Percentiles rank a stretch among this genome's conserved stretches.
These are phyloP conservation scores for Eucalyptus decipiens DNA, from an alignment of 345 rosid species.

Conservation along the genomic window DNA sequence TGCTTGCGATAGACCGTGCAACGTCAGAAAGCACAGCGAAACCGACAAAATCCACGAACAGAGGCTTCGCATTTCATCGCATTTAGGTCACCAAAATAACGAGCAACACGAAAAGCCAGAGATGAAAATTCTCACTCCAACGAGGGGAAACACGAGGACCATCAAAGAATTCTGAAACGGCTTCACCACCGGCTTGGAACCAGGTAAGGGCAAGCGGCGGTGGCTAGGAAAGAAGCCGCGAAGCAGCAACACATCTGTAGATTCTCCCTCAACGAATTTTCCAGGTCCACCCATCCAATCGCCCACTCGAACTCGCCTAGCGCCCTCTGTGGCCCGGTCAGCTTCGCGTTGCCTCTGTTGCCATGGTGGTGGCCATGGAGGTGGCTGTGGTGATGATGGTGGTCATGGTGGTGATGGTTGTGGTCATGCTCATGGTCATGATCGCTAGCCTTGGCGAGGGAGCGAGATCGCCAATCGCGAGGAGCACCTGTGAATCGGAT, in stretches of 20 bases:
- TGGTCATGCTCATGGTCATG: no score
- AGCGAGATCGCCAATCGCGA: no score
- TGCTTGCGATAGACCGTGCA: background rate
- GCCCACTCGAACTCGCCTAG: constrained; percentile 50
- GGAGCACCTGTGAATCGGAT: no score
- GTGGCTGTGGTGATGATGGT: no score
- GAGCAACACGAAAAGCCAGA: background rate
- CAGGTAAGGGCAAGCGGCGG: constrained; percentile 62
- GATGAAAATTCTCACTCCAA: constrained; percentile 39
- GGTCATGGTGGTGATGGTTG: no score
- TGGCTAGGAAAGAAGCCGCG: constrained; percentile 52
- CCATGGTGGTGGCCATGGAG: background rate
- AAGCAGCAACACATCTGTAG: constrained; percentile 74
- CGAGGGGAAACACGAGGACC: constrained; percentile 69
- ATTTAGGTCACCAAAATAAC: background rate
- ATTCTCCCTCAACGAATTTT: constrained; percentile 71
- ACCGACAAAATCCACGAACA: background rate
- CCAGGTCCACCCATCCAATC: constrained; percentile 60
- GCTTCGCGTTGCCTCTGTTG: constrained; percentile 16
- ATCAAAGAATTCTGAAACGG: constrained; percentile 58
- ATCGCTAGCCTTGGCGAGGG: no score
- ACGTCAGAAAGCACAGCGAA: background rate
- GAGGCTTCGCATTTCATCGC: background rate
- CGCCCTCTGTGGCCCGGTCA: constrained; percentile 31
- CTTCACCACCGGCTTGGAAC: constrained; percentile 49